phyloP scores from a whole-genome alignment of 78 protist genomes.

The Dictyostelium capitatum region DNA sequence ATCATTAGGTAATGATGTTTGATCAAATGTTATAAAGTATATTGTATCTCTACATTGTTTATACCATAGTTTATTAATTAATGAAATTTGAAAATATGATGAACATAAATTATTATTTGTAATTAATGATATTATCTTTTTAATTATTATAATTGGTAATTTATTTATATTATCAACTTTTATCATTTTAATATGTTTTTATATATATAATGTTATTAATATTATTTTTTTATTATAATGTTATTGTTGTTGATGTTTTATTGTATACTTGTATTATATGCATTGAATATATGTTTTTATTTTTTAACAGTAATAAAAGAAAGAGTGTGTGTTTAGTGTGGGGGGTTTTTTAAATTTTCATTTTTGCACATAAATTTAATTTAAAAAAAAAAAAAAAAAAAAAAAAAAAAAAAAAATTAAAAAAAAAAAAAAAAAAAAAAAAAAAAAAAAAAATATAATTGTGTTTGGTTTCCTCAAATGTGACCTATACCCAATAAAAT shows the following conservation, averaged over 20 bases:
- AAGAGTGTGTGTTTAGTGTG: not conserved
- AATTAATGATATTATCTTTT: constrained; percentile 28
- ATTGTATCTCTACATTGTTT: constrained; percentile 12
- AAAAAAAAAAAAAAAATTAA: not conserved
- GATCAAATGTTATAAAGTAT: constrained; percentile 8
- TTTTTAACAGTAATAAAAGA: not conserved
- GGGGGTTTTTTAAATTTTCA: not conserved
- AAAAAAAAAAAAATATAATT: too few relatives aligned
- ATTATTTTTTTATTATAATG: not conserved
- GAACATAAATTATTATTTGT: constrained; percentile 15
- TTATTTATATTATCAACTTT: constrained; percentile 41
- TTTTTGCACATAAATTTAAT: not conserved
- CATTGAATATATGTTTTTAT: too few relatives aligned
- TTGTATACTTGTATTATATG: not conserved
- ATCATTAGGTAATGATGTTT: constrained; percentile 5
- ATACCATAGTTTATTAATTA: constrained; percentile 21
- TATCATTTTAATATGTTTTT: not conserved
- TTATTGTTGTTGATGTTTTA: not conserved
- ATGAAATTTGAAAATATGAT: constrained; percentile 45
- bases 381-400: constrained; percentile 2
- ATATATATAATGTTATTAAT: not conserved
- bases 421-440: too few relatives aligned
- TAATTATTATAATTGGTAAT: constrained; percentile 56
- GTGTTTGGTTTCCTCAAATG: too few relatives aligned
- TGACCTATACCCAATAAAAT: too few relatives aligned